Percentiles rank a stretch among this genome's conserved stretches.
These are phyloP conservation scores for Xylaria arbuscula DNA, from an alignment of 2,329 filamentous ascomycete genomes.

Conservation along the genomic window DNA sequence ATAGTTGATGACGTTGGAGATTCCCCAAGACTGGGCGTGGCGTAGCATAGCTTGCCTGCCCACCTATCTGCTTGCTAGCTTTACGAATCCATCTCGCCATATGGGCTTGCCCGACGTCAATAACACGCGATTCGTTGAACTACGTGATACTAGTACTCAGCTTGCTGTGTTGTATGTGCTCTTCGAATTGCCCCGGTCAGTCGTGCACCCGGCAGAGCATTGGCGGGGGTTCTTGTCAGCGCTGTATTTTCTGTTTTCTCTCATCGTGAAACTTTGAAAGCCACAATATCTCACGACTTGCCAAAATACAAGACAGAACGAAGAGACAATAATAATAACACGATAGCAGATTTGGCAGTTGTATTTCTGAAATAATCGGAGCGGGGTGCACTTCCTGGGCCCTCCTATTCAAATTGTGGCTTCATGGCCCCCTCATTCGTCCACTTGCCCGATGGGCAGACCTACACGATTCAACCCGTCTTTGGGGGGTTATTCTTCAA, in stretches of 20 bases:
- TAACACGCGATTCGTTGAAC: slow-evolving; percentile 2
- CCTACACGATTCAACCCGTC: slow-evolving; percentile 81
- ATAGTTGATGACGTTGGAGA: slow-evolving; percentile 21
- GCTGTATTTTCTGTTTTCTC: not conserved
- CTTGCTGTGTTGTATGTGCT: not conserved
- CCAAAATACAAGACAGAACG: not conserved
- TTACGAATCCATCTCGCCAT: slow-evolving; percentile 27
- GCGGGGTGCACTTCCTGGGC: not conserved
- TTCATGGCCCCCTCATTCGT: slow-evolving; percentile 59
- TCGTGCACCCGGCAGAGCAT: not conserved
- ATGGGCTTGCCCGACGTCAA: slow-evolving; percentile 9
- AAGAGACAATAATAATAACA: not conserved
- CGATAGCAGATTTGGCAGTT: not conserved
- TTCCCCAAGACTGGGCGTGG: slow-evolving; percentile 5
- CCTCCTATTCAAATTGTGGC: slow-evolving; percentile 1
- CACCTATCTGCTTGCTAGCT: slow-evolving; percentile 28
- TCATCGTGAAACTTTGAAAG: not conserved
- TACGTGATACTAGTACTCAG: slow-evolving; percentile 1
- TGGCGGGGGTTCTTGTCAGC: not conserved
- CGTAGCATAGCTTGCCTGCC: not conserved
- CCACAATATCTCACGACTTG: not conserved
- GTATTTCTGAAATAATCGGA: not conserved
- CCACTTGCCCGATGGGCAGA: slow-evolving; percentile 88
- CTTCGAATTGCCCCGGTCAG: not conserved
- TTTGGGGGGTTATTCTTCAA: slow-evolving; percentile 95